Base-by-base conservation (phyloP, 179 eudicot genomes). In the Corrigiola litoralis region DNA sequence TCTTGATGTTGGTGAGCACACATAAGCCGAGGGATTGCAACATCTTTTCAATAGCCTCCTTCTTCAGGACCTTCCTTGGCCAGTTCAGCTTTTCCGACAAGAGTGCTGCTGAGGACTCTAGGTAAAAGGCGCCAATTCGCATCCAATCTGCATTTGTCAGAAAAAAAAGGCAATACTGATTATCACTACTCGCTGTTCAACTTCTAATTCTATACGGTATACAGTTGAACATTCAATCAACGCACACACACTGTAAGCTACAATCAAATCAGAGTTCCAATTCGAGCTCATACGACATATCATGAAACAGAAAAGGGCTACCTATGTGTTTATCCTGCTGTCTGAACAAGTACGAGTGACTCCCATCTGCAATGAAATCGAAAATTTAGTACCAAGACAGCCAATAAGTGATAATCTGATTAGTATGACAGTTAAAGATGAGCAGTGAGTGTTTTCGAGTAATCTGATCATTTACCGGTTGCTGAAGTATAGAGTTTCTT, bases 241-340 rank as follows among this genome's bases (percentile, higher is more conserved):
- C 29, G 29, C 5, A 13, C 6, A 11, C 13, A 36, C 46, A 6
- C 11, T 31, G 2, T 54, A 18, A 20, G 20, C 45, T 11, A 24
- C 12, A 67, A 58, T 41, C 50, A n/a, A 32, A 62, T 32, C 40
- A 58, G n/a, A 61, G n/a, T n/a, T n/a, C n/a, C n/a, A n/a, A n/a
- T n/a, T n/a, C n/a, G n/a, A n/a, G n/a, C n/a, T n/a, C n/a, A n/a
- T 20, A 54, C 36, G n/a, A 31, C 23, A 42, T 24, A 25, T 9
- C 1, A 52, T 11, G 9, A 17, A 24, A 34, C 2, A 51, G 23
- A 62, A 27, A 31, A 36, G 51, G 65, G 1, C 65, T 60, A 92
- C 98, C 98, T 48, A 89, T 85, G 81, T 87, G 90, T 65, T 92
- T 92, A 79, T 92, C 98, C 75, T 74, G 76, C 82, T 89, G 90